Conservation (phyloP, 768 basidiomycete genomes). For the Paxillus rubicundulus region DNA sequence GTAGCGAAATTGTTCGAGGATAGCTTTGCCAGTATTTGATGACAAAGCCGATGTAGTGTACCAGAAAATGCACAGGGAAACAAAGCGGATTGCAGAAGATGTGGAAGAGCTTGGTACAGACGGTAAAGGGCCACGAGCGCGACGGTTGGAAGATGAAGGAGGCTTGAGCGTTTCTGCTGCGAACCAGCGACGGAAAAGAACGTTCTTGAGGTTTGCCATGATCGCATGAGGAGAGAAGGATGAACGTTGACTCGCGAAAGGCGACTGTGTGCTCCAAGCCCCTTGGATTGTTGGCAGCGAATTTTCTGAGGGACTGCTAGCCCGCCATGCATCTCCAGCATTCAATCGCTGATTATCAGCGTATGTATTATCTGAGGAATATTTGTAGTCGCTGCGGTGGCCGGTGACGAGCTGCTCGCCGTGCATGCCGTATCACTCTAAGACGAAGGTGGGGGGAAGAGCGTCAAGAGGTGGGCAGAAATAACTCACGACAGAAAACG, state of each 20-base stretch:
- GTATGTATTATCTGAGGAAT: conserved; percentile 19
- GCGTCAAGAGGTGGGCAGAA: no score
- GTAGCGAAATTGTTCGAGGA: conserved; percentile 89
- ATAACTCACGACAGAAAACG: no score
- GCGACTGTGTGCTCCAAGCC: conserved; percentile 3
- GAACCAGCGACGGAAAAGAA: conserved; percentile 17
- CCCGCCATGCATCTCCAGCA: conserved; percentile 23
- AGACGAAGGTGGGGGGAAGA: not conserved
- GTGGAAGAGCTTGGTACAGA: conserved; percentile 16
- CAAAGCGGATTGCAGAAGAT: conserved; percentile 49
- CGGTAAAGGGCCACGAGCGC: conserved; percentile 17
- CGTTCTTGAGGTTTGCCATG: conserved; percentile 13
- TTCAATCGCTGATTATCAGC: conserved; percentile 13
- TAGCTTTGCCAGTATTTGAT: conserved; percentile 95
- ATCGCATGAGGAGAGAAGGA: conserved; percentile 11
- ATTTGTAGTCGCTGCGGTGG: conserved; percentile 6
- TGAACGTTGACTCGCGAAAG: conserved; percentile 1
- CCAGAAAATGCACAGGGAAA: conserved; percentile 86
- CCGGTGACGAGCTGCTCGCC: conserved; percentile 6
- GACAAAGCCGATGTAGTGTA: conserved; percentile 91
- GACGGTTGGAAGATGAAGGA: conserved; percentile 26
- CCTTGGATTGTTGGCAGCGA: conserved; percentile 8
- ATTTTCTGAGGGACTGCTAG: conserved; percentile 17
- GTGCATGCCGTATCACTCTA: conserved; percentile 20
- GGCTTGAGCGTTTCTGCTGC: conserved; percentile 12